Conservation (phyloP, 257 asterid species). For the Scutellaria minor region DNA sequence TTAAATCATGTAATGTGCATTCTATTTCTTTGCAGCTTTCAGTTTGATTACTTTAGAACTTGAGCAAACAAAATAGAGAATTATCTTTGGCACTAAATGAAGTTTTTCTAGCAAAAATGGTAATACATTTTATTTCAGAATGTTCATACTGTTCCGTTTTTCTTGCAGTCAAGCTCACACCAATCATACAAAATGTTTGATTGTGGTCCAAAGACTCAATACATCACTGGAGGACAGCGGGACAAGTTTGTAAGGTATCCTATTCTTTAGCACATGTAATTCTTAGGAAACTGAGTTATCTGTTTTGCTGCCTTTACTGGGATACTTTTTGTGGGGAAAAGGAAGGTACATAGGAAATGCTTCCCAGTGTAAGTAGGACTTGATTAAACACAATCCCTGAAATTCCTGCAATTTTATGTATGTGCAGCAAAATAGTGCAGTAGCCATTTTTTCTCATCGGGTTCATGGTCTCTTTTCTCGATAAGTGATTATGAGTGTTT, state of each 20-base stretch:
- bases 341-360: conserved; percentile 12
- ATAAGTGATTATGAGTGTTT: conserved; percentile 14
- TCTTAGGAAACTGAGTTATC: conserved; percentile 12
- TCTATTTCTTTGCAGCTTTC: conserved; percentile 13
- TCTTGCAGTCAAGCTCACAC: conserved; percentile 55
- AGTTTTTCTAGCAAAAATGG: conserved; percentile 8
- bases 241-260: conserved; percentile 88
- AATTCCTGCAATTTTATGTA: background rate
- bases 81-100: background rate
- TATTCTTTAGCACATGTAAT: conserved; percentile 20
- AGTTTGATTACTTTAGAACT: background rate
- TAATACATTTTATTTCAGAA: background rate
- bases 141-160: conserved; percentile 26
- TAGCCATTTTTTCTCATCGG: conserved; percentile 10
- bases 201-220: conserved; percentile 73
- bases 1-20: background rate
- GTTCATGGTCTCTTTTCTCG: conserved; percentile 21
- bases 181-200: conserved; percentile 70
- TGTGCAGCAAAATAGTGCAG: conserved; percentile 12
- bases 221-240: conserved; percentile 72
- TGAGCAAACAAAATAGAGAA: background rate
- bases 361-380: background rate
- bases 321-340: conserved; percentile 26
- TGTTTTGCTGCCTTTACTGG: conserved; percentile 22
- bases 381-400: background rate